Base-by-base conservation (phyloP, 352 stramenopile genomes). In the Phytophthora boehmeriae region DNA sequence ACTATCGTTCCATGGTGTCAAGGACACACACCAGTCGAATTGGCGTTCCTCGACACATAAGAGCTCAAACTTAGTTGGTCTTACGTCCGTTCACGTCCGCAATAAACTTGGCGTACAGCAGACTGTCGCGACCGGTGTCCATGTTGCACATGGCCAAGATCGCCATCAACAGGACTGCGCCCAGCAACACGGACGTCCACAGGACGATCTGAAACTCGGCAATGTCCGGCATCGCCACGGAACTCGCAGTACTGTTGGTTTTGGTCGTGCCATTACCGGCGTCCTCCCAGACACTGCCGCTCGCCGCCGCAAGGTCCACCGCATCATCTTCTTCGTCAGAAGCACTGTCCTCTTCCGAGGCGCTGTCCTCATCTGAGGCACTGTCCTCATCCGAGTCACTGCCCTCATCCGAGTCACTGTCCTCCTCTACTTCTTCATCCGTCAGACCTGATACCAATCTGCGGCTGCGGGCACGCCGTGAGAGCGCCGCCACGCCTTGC, bases 81-180 rank as follows among this genome's bases (percentile, higher is more conserved):
- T 90, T 90, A 30, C 76, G 78, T 47, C 73, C 50, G 51, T 66
- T 80, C 32, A 73, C 66, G 57, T 85, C 70, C 3, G 80, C 77
- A 42, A 76, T 87, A 59, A 95, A 95, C 76, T 95, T 95, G 77
- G 86, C 87, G 60, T 92, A 92, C 9, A 95, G 73, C 50, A 95
- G 66, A 62, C 79, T 93, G 69, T 95, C 87, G 22, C 81, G 85
- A 16, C 73, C 71, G 5, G 76, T 67, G 47, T 94, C 75, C 80
- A 95, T 93, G 66, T 78, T 90, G 55, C 68, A 67, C 65, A 93
- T 86, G 9, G 73, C 73, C 49, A 86, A 48, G 25, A 95, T 68
- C 20, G 73, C 59, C 43, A 85, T 62, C 20, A 89, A 45, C 28
- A 88, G 54, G 51, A 89, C 50, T 8, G 66, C 59, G 22, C 58